Base-by-base conservation (phyloP, 192 early-diverging fungal genomes). In the Dispira simplex region DNA sequence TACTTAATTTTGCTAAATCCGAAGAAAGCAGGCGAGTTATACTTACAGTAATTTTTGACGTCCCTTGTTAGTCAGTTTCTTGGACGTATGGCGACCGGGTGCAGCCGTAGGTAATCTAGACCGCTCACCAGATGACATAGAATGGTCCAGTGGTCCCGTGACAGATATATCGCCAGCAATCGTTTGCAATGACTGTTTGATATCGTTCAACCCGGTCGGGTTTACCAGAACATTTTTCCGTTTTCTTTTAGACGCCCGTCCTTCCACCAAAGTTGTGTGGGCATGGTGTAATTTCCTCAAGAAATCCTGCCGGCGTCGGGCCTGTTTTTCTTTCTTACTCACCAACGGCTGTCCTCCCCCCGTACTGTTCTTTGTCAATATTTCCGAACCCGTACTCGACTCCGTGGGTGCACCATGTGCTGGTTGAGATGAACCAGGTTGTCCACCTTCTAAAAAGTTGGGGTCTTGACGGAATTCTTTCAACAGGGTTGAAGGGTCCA, bases 11-110 rank as follows among this genome's bases (percentile, higher is more conserved):
- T 53, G 21, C 4, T 20, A 11, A 16, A 51, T 16, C 10, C 2
- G 18, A 51, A 51, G 18, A 10, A 53, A 53, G 51, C 18, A 20
- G 8, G 11, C 0, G 51, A 20, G 0, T 20, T 53, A 26, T n/a
- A 53, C 51, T 53, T 53, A 53, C 51, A 53, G 51, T n/a, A 53
- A 25, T n/a, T 53, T 20, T 20, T 53, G 51, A n/a, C 51, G 51
- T 9, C 21, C 51, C 18, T 53, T 53, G 51, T 53, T 53, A 26
- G 51, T 25, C 51, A 20, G 51, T 26, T 53, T 53, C 51, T 53
- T 11, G 18, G 51, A 53, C 51, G 10, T 53, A 18, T 20, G 51
- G 51, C 18, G 20, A 26, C 21, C 11, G 9, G 26, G n/a, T 0
- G 51, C 21, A 25, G 51, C 26, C 13, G 10, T 26, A 53, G 26